Evolutionary conservation across 495 filamentous ascomycete species (phyloP).

Genomic region (Trichoderma orchidacearum): DNA sequence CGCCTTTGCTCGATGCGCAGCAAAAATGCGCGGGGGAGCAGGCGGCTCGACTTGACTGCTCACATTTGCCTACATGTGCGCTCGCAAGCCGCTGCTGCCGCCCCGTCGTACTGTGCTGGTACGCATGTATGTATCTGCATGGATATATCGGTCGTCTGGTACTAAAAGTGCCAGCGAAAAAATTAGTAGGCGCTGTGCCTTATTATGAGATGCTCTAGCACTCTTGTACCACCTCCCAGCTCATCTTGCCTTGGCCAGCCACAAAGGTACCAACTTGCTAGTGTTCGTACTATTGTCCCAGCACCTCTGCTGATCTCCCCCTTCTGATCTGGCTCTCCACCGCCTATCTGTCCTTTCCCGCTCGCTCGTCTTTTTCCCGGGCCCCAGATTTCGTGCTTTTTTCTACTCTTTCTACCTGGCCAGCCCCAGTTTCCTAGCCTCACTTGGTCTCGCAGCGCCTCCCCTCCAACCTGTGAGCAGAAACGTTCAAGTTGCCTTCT

Average conservation of each 20-base stretch:
- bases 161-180: too few relatives aligned
- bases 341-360: conserved; percentile 1
- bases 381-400: not conserved
- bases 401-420: not conserved
- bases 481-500: not conserved
- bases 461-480: not conserved
- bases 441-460: not conserved
- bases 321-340: not conserved
- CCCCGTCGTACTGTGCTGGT: too few relatives aligned
- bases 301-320: not conserved
- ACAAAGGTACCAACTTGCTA: too few relatives aligned
- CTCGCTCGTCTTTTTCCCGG: not conserved
- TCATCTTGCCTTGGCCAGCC: too few relatives aligned
- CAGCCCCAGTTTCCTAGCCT: not conserved
- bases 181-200: not conserved
- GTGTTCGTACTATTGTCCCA: too few relatives aligned
- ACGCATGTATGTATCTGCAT: too few relatives aligned
- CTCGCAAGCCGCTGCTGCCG: not conserved
- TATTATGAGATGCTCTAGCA: too few relatives aligned
- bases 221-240: too few relatives aligned
- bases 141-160: not conserved
- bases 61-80: not conserved
- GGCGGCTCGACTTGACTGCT: not conserved
- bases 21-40: too few relatives aligned
- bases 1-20: too few relatives aligned